Base-by-base conservation (phyloP, 441 rosid species). In the Populus hybrid region DNA sequence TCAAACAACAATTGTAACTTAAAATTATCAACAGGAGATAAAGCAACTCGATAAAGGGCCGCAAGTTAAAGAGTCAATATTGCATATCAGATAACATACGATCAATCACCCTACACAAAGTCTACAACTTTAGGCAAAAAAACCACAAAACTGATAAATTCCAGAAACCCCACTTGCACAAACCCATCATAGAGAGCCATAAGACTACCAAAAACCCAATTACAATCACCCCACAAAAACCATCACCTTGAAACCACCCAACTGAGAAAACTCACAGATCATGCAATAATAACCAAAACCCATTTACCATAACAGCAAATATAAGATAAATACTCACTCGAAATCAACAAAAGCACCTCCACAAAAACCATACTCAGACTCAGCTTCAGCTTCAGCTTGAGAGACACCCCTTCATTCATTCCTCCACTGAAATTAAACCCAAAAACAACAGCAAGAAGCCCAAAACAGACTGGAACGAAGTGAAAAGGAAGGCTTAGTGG, bases 361-460 rank as follows among this genome's bases (percentile, higher is more conserved):
- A 79, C 45, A 70, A 83, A 75, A 45, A 76, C 61, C 83, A 83
- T 78, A 42, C 10, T 72, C 74, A 69, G 67, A 78, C 78, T n/a
- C n/a, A n/a, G n/a, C n/a, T n/a, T 72, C 35, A 78, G 78, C 68
- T 74, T 79, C 35, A 76, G 78, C 68, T 74, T 79, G 29, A 79
- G 78, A 79, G 86, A 74, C 72, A 83, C 81, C 76, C 84, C 84
- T 76, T 81, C 86, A 78, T 75, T 80, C 88, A 83, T 86, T 74
- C 76, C 87, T 80, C 73, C 75, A 53, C 71, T 61, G 36, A 42
- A 64, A 65, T 29, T 76, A 61, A 73, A 81, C 35, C 35, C 20
- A 45, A 74, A 29, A 23, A 72, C 53, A 67, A 83, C 53, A 74
- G 71, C 68, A 71, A 77, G 76, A 28, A 70, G 65, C 53, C 9